Percentiles rank a stretch among this genome's conserved stretches.
phyloP scores from a whole-genome alignment of 2,329 filamentous ascomycete species.

The Fonsecaea erecta region DNA sequence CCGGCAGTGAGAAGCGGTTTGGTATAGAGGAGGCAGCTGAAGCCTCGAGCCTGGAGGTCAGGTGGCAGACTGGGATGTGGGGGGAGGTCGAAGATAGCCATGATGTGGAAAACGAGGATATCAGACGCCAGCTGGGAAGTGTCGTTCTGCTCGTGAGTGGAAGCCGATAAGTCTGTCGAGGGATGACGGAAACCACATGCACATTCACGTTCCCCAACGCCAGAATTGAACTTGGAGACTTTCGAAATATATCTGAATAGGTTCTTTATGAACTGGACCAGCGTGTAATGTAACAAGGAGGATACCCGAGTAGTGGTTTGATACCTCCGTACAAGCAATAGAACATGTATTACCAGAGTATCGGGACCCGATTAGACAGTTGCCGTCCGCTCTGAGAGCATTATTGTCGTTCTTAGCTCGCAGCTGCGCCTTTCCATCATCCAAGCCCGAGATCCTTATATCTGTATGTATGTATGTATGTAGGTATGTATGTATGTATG shows the following conservation, averaged over 20 bases:
- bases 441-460: neutral
- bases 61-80: constrained; percentile 89
- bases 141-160: constrained; percentile 80
- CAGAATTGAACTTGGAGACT: neutral
- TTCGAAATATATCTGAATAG: neutral
- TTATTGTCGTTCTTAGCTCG: too few relatives aligned
- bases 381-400: too few relatives aligned
- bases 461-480: too few relatives aligned
- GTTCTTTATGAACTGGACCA: neutral
- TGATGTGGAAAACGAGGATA: constrained; percentile 90
- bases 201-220: neutral
- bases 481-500: too few relatives aligned
- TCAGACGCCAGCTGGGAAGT: constrained; percentile 85
- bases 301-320: neutral
- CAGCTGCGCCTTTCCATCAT: neutral
- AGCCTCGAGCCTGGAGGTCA: constrained; percentile 80
- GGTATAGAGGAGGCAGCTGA: constrained; percentile 81
- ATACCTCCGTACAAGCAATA: too few relatives aligned
- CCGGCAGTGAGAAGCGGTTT: constrained; percentile 55
- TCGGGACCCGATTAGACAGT: too few relatives aligned
- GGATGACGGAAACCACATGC: neutral
- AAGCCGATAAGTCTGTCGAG: constrained; percentile 30
- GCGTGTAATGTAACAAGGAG: neutral
- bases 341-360: too few relatives aligned
- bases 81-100: constrained; percentile 98